Evolutionary conservation across 768 basidiomycete species (phyloP).

Genomic region (Tylopilus subfusipes): DNA sequence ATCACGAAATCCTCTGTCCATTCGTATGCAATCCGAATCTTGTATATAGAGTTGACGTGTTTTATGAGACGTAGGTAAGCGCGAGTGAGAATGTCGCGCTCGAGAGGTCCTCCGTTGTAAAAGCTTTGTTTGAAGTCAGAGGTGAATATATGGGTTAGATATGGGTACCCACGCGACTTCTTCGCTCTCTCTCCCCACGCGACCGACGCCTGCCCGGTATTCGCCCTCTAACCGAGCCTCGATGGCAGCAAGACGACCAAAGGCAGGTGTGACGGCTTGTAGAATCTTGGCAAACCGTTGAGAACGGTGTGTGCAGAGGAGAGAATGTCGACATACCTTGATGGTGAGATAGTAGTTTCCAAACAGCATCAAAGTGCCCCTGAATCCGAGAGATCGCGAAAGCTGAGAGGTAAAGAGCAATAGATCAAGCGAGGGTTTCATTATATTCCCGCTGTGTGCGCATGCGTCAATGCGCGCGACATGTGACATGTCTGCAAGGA

Average conservation of each 20-base stretch:
- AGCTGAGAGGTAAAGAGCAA: slow-evolving; percentile 91
- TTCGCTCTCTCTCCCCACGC: slow-evolving; percentile 86
- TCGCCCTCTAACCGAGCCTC: slow-evolving; percentile 90
- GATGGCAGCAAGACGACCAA: slow-evolving; percentile 83
- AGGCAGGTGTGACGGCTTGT: slow-evolving; percentile 84
- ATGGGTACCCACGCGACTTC: slow-evolving; percentile 73
- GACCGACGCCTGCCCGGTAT: slow-evolving; percentile 80
- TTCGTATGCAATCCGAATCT: slow-evolving; percentile 88
- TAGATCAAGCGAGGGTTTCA: slow-evolving; percentile 89
- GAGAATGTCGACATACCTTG: slow-evolving; percentile 20
- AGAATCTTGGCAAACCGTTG: slow-evolving; percentile 45
- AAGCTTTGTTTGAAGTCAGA: slow-evolving; percentile 48
- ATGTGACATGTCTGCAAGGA: not conserved
- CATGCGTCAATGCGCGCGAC: not conserved
- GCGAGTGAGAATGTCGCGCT: slow-evolving; percentile 73
- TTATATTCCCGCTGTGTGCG: slow-evolving; percentile 72
- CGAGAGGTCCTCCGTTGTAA: slow-evolving; percentile 83
- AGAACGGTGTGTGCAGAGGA: not conserved
- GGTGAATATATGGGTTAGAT: not conserved
- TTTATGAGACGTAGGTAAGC: slow-evolving; percentile 80
- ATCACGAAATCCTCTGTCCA: slow-evolving; percentile 98
- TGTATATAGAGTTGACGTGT: slow-evolving; percentile 91
- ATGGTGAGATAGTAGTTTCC: slow-evolving; percentile 86
- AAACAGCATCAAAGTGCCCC: slow-evolving; percentile 80
- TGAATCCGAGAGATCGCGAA: slow-evolving; percentile 76